Evolutionary conservation across 805 yeast genomes (phyloP).

Genomic region (Ogataea degrootiae): DNA sequence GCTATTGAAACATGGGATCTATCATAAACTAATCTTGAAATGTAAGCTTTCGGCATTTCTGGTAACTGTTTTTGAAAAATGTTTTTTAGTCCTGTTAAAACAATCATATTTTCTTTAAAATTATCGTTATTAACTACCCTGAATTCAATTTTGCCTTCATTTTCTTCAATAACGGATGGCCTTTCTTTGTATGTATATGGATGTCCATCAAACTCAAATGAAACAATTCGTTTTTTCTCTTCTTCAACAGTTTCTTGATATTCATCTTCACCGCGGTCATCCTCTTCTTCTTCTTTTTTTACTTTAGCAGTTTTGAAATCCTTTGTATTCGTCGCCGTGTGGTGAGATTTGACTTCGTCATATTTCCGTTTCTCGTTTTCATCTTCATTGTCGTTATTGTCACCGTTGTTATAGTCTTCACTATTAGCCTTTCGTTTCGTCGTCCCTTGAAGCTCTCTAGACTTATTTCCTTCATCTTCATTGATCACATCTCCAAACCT

Average conservation of each 20-base stretch:
- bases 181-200: slow-evolving; percentile 82
- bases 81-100: slow-evolving; percentile 90
- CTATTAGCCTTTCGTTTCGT: slow-evolving; percentile 10
- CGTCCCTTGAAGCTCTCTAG: neutral
- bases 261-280: slow-evolving; percentile 23
- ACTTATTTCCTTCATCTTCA: neutral
- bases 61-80: slow-evolving; percentile 97
- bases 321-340: slow-evolving; percentile 17
- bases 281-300: slow-evolving; percentile 15
- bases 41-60: slow-evolving; percentile 97
- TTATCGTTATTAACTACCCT: slow-evolving; percentile 96
- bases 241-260: slow-evolving; percentile 31
- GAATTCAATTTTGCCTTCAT: slow-evolving; percentile 89
- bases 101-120: slow-evolving; percentile 79
- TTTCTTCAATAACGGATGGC: slow-evolving; percentile 91
- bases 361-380: slow-evolving; percentile 21
- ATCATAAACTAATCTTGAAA: slow-evolving; percentile 90
- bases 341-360: slow-evolving; percentile 16
- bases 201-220: slow-evolving; percentile 70
- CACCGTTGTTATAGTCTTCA: slow-evolving; percentile 1
- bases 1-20: slow-evolving; percentile 94
- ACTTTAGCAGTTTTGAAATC: slow-evolving; percentile 11
- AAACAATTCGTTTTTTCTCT: slow-evolving; percentile 37
- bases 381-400: neutral
- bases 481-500: neutral